These are phyloP conservation scores for Podaxis rugospora DNA, from an alignment of 768 basidiomycete species.

Conservation along the genomic window DNA sequence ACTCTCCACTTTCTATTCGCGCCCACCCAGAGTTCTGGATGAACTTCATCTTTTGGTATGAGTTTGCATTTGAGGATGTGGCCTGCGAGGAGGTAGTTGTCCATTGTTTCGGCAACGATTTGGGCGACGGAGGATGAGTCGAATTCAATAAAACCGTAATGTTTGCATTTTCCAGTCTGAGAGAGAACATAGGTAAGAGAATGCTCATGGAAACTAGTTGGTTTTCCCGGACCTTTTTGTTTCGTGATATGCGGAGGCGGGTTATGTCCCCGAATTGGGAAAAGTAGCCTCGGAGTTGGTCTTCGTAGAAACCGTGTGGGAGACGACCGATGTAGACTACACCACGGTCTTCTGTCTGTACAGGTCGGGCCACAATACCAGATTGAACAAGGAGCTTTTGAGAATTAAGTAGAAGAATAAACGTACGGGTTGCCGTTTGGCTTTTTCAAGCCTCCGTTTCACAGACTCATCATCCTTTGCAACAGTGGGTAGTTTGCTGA, in stretches of 20 bases:
- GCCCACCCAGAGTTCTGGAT: slow-evolving; percentile 95
- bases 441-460: slow-evolving; percentile 56
- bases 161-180: slow-evolving; percentile 93
- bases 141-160: slow-evolving; percentile 97
- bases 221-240: slow-evolving; percentile 66
- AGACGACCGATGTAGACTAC: slow-evolving; percentile 87
- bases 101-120: slow-evolving; percentile 98
- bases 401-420: background rate
- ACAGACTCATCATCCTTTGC: slow-evolving; percentile 86
- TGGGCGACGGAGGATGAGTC: slow-evolving; percentile 83
- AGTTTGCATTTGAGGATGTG: slow-evolving; percentile 91
- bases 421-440: slow-evolving; percentile 65
- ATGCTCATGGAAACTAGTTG: background rate
- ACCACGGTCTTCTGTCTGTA: slow-evolving; percentile 60
- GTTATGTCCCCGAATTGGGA: slow-evolving; percentile 91
- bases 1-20: slow-evolving; percentile 87
- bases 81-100: slow-evolving; percentile 95
- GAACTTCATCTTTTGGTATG: slow-evolving; percentile 85
- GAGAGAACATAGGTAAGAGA: slow-evolving; percentile 2
- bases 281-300: slow-evolving; percentile 89
- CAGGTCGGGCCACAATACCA: slow-evolving; percentile 5
- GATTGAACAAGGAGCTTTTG: background rate
- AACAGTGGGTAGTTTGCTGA: slow-evolving; percentile 74
- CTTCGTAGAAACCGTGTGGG: slow-evolving; percentile 97
- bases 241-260: slow-evolving; percentile 85